Conservation (phyloP, 2,329 filamentous ascomycete species). For the Pezicula neosporulosa region DNA sequence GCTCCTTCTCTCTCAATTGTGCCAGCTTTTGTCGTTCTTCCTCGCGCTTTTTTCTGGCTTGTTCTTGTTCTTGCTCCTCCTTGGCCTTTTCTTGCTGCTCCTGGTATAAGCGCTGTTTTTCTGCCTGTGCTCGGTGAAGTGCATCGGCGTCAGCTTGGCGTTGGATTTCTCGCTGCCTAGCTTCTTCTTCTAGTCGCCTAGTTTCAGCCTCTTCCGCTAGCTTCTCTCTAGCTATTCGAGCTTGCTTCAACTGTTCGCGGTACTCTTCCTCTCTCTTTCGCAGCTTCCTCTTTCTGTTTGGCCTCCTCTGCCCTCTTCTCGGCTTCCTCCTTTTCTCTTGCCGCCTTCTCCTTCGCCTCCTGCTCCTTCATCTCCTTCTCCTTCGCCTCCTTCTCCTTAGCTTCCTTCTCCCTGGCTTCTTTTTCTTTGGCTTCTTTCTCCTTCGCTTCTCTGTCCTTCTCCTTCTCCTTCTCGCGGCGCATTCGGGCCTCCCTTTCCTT, state of each 20-base stretch:
- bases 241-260: conserved; percentile 18
- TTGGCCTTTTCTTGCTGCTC: conserved; percentile 29
- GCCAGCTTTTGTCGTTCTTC: conserved; percentile 49
- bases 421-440: conserved; percentile 28
- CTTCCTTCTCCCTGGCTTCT: conserved; percentile 32
- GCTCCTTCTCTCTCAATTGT: too few relatives aligned
- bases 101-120: conserved; percentile 28
- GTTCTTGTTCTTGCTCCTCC: conserved; percentile 34
- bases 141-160: conserved; percentile 21
- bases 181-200: conserved; percentile 24
- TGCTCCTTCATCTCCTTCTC: conserved; percentile 25
- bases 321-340: conserved; percentile 1
- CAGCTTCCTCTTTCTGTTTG: conserved; percentile 14
- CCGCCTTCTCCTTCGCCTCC: conserved; percentile 19
- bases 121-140: conserved; percentile 25
- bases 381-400: conserved; percentile 20
- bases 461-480: conserved; percentile 23
- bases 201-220: conserved; percentile 31
- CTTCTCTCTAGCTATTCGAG: conserved; percentile 21
- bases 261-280: conserved; percentile 9
- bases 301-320: conserved; percentile 2
- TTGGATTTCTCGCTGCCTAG: conserved; percentile 22
- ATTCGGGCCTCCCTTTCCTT: conserved; percentile 35
- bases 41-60: conserved; percentile 21
- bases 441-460: conserved; percentile 30